Evolutionary conservation across 75 land plant species (phyloP).

Genomic region (Selaginella moellendorffii): DNA sequence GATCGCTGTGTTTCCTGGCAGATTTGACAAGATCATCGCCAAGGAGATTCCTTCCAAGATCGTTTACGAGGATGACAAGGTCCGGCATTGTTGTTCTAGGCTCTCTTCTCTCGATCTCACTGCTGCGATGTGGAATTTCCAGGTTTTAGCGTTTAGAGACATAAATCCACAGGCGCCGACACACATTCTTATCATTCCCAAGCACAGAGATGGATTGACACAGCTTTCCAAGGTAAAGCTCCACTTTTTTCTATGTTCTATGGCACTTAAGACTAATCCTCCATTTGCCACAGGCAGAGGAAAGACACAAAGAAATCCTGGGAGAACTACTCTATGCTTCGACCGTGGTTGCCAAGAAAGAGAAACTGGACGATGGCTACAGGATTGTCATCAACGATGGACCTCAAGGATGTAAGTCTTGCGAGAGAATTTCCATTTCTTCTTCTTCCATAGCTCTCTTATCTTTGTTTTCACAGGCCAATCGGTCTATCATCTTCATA

Average conservation of each 20-base stretch:
- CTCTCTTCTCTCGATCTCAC: not conserved
- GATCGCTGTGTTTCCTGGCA: not conserved
- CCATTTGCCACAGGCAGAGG: not conserved
- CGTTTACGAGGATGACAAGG: conserved; percentile 5
- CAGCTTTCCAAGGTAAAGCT: conserved; percentile 3
- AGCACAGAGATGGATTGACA: not conserved
- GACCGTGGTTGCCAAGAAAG: conserved; percentile 6
- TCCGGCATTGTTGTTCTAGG: not conserved
- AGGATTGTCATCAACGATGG: conserved; percentile 9
- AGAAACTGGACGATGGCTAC: not conserved
- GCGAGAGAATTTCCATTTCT: not conserved
- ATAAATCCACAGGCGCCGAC: conserved; percentile 1
- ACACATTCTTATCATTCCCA: not conserved
- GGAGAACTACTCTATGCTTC: not conserved
- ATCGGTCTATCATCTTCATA: conserved; percentile 8
- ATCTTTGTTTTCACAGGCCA: not conserved
- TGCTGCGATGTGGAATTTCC: not conserved
- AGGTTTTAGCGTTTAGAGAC: conserved; percentile 4
- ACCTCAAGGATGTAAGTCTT: conserved; percentile 5
- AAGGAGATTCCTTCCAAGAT: conserved; percentile 7
- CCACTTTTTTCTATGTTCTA: conserved; percentile 4
- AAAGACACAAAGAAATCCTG: conserved; percentile 7
- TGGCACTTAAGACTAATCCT: not conserved
- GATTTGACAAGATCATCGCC: conserved; percentile 10
- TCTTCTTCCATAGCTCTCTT: not conserved